Evolutionary conservation across 2,329 filamentous ascomycete species (phyloP).

Genomic region (Tolypocladium paradoxum): DNA sequence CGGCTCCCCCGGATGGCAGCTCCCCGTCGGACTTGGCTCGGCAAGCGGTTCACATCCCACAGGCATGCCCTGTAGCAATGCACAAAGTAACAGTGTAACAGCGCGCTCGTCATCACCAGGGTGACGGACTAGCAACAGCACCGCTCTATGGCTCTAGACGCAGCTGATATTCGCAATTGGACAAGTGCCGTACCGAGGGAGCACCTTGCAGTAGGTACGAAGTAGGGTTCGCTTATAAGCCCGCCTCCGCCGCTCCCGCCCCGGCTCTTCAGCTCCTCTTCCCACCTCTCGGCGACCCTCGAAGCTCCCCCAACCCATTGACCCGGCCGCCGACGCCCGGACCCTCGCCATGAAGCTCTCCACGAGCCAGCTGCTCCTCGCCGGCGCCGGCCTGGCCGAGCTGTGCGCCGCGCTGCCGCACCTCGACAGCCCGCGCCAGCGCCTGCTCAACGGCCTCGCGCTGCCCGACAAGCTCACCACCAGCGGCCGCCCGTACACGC

Average conservation of each 20-base stretch:
- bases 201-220: too few relatives aligned
- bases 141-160: neutral
- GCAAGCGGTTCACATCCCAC: neutral
- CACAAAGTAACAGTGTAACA: neutral
- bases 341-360: constrained; percentile 15
- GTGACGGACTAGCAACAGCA: neutral
- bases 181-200: neutral
- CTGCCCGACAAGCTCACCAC: constrained; percentile 33
- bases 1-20: too few relatives aligned
- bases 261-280: neutral
- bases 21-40: constrained; percentile 6
- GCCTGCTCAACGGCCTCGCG: constrained; percentile 37
- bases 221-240: neutral
- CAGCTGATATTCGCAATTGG: neutral
- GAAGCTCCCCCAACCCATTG: neutral
- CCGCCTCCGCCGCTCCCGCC: neutral
- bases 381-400: constrained; percentile 9
- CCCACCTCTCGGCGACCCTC: neutral
- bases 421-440: constrained; percentile 43
- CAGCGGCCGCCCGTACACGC: constrained; percentile 43
- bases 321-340: neutral
- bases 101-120: neutral
- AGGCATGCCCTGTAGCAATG: neutral
- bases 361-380: constrained; percentile 14
- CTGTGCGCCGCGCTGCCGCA: constrained; percentile 16